Conservation (phyloP, 31 red algal species). For the Odonthalia washingtoniensis region DNA sequence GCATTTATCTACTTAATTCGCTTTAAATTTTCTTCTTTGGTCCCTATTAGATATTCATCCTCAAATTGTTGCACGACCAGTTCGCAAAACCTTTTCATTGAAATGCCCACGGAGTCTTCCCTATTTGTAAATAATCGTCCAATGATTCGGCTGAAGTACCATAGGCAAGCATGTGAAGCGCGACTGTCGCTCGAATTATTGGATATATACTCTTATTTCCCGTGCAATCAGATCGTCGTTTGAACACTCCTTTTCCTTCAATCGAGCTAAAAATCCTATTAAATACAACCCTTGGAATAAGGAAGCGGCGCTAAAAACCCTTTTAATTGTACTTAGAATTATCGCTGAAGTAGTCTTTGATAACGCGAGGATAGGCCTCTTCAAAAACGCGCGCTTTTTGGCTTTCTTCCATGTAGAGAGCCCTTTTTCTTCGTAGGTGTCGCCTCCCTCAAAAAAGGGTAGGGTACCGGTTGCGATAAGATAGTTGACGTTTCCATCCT, state of each 20-base stretch:
- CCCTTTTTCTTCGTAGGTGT: too few species aligned
- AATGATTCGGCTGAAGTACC: conserved; percentile 18
- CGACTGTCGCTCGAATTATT: neutral
- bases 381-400: conserved; percentile 21
- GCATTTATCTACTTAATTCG: neutral
- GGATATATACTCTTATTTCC: conserved; percentile 18
- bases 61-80: neutral
- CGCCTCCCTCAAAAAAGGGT: too few species aligned
- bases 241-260: neutral
- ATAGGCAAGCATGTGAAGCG: conserved; percentile 14
- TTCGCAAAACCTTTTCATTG: conserved; percentile 9
- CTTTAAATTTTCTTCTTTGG: neutral
- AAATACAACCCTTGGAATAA: conserved; percentile 3
- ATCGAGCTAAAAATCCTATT: neutral
- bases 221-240: conserved; percentile 9
- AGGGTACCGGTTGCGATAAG: too few species aligned
- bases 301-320: conserved; percentile 17
- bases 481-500: too few species aligned
- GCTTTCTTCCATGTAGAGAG: conserved; percentile 4
- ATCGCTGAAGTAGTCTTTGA: conserved; percentile 29
- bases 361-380: neutral
- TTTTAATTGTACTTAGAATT: too few species aligned
- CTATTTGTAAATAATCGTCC: conserved; percentile 13
- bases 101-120: neutral
- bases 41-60: neutral